A percentile compares a stretch with the other conserved stretches of the same genome.
These are phyloP conservation scores for Eutypella sp. DNA, from an alignment of 2,329 filamentous ascomycete genomes.

Conservation along the genomic window DNA sequence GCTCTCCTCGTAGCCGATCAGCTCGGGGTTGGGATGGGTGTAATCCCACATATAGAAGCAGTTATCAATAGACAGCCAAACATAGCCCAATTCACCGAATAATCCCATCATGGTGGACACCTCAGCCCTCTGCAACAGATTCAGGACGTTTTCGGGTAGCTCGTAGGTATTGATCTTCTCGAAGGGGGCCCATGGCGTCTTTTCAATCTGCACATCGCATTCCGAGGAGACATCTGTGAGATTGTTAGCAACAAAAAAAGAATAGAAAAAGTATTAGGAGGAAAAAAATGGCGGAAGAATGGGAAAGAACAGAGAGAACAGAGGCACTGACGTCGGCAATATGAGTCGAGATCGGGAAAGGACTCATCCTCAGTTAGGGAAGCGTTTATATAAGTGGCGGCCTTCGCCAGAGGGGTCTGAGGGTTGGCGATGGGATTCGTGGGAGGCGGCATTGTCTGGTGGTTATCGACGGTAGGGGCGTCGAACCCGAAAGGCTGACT, in stretches of 20 bases:
- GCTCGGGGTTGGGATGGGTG: constrained; percentile 81
- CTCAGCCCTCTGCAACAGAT: constrained; percentile 84
- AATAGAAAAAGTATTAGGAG: background rate
- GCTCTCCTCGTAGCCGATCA: constrained; percentile 89
- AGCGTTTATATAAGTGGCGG: constrained; percentile 76
- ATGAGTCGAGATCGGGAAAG: constrained; percentile 85
- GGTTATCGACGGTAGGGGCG: constrained; percentile 14
- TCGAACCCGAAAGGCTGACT: constrained; percentile 12
- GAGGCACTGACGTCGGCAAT: constrained; percentile 70
- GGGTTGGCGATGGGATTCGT: constrained; percentile 31
- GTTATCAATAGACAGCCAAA: constrained; percentile 94
- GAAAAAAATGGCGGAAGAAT: background rate
- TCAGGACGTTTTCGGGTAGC: constrained; percentile 87
- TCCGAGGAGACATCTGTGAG: constrained; percentile 76
- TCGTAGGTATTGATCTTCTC: constrained; percentile 81
- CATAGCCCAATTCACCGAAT: constrained; percentile 90
- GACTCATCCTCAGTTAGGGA: constrained; percentile 70
- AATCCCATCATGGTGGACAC: constrained; percentile 91
- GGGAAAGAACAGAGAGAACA: background rate
- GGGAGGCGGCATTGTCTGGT: constrained; percentile 20
- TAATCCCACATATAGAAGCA: constrained; percentile 98
- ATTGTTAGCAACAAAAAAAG: constrained; percentile 23
- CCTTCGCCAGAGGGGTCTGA: constrained; percentile 61
- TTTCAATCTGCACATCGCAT: constrained; percentile 70
- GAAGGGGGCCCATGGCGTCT: constrained; percentile 79